Conservation (phyloP, 805 yeast genomes). For the Zygosaccharomyces bisporus region DNA sequence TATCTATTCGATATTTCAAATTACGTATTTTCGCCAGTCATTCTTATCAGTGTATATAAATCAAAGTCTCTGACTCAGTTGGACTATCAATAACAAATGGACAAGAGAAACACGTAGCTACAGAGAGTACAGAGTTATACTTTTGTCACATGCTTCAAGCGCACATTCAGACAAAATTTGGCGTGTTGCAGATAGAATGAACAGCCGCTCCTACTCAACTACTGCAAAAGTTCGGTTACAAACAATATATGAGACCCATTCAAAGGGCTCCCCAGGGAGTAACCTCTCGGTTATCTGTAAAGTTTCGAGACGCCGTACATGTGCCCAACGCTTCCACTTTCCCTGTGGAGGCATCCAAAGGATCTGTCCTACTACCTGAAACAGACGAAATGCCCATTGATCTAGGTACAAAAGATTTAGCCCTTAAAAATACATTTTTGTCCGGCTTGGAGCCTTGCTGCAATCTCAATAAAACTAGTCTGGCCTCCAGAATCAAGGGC, state of each 20-base stretch:
- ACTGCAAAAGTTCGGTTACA: too few relatives aligned
- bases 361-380: not conserved
- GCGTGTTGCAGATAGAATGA: too few relatives aligned
- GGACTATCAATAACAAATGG: too few relatives aligned
- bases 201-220: too few relatives aligned
- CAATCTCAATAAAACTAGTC: not conserved
- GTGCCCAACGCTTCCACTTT: not conserved
- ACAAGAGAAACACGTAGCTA: too few relatives aligned
- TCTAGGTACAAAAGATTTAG: not conserved
- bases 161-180: too few relatives aligned
- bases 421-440: conserved; percentile 1
- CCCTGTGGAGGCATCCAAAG: not conserved
- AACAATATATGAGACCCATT: not conserved
- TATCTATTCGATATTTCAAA: too few relatives aligned
- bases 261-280: not conserved
- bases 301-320: not conserved
- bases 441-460: not conserved
- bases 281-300: not conserved
- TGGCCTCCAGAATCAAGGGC: conserved; percentile 12
- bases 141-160: too few relatives aligned
- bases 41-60: too few relatives aligned
- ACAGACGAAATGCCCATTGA: not conserved
- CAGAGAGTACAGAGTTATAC: too few relatives aligned
- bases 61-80: too few relatives aligned
- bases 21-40: too few relatives aligned